Base-by-base conservation (phyloP, 2,329 filamentous ascomycete species). In the Alternaria triticimaculans region DNA sequence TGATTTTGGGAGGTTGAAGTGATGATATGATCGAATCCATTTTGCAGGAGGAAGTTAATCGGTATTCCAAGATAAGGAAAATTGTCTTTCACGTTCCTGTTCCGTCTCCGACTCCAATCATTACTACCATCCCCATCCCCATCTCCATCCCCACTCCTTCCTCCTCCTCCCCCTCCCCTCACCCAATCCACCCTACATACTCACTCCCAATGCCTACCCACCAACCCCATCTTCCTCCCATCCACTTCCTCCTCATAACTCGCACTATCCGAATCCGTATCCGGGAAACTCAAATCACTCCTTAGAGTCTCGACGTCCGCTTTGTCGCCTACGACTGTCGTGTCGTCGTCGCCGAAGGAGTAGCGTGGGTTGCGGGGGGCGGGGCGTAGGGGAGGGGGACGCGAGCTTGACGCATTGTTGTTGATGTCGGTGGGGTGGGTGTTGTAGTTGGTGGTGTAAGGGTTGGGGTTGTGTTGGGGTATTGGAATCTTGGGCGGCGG, bases 1-100 rank as follows among this genome's bases (percentile, higher is more conserved):
- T 30, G 77, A 82, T 15, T 88, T 86, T 86, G 76, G 73, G n/a
- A 66, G 76, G 30, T 60, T 79, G 44, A 78, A 62, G 33, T 78
- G 43, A 58, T 37, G 33, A n/a, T n/a, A 4, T 9, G 33, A n/a
- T 5, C n/a, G 4, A 3, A 37, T n/a, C 5, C 3, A 0, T 0
- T 25, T 18, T 25, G 20, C 5, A 2, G 8, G 9, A 10, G 5
- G 11, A 2, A 12, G 6, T 14, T 23, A 6, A 49, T 26, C 7
- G 21, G 7, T n/a, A 18, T 41, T 41, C 15, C 6, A 3, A 18
- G 33, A 41, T 18, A 1, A 18, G 15, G 2, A n/a, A 41, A 15
- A 41, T 10, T n/a, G 9, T 10, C 15, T 41, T 2, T n/a, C 33
- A 5, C 33, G 10, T 5, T 18, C 33, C 33, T 9, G 7, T n/a